Conservation (phyloP, 2,329 filamentous ascomycete species). For the Aspergillus ochraceus region DNA sequence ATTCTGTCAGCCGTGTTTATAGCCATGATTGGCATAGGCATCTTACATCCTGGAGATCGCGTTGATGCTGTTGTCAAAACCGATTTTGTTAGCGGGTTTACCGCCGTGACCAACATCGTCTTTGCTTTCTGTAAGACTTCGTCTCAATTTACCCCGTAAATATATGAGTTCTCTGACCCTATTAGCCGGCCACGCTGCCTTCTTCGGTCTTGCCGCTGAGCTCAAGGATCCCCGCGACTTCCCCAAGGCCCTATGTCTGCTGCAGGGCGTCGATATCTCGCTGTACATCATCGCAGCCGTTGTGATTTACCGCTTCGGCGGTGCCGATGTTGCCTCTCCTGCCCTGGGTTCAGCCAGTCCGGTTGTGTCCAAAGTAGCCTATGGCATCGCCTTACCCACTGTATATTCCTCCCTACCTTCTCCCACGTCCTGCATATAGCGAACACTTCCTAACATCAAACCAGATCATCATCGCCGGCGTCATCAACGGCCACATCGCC, state of each 20-base stretch:
- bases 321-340: slow-evolving; percentile 61
- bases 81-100: slow-evolving; percentile 57
- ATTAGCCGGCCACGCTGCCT: slow-evolving; percentile 63
- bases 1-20: slow-evolving; percentile 64
- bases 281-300: slow-evolving; percentile 67
- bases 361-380: slow-evolving; percentile 63
- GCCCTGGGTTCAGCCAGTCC: slow-evolving; percentile 63
- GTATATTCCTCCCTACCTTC: slow-evolving; percentile 19
- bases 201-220: slow-evolving; percentile 67
- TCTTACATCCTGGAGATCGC: slow-evolving; percentile 45
- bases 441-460: neutral
- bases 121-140: slow-evolving; percentile 61
- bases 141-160: slow-evolving; percentile 29
- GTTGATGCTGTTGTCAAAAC: slow-evolving; percentile 43
- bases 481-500: slow-evolving; percentile 68
- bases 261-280: slow-evolving; percentile 59
- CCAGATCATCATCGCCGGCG: slow-evolving; percentile 66
- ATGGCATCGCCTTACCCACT: slow-evolving; percentile 67
- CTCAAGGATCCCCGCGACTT: slow-evolving; percentile 62
- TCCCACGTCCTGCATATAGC: neutral
- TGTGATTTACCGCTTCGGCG: slow-evolving; percentile 68
- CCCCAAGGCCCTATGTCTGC: slow-evolving; percentile 61
- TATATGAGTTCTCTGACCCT: slow-evolving; percentile 49
- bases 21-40: slow-evolving; percentile 65
- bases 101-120: slow-evolving; percentile 67